Evolutionary conservation across 78 protist species (phyloP).

Genomic region (slime mould (Dictyostelium discoideum)): DNA sequence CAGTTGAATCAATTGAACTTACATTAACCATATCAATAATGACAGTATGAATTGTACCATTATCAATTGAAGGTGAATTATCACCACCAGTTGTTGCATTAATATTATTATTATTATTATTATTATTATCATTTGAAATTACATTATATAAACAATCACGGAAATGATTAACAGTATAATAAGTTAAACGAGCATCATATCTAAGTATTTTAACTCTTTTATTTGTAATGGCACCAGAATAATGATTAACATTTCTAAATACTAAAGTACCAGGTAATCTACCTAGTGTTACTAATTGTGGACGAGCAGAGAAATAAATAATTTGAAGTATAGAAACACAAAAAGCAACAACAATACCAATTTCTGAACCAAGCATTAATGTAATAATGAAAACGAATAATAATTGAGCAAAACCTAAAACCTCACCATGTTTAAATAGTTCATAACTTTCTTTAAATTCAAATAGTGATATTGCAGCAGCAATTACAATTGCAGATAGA

Average conservation of each 20-base stretch:
- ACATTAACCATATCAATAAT: slow-evolving; percentile 60
- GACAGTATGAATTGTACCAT: neutral
- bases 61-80: neutral
- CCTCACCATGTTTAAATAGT: slow-evolving; percentile 38
- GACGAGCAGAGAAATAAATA: slow-evolving; percentile 74
- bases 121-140: neutral
- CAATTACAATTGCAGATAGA: slow-evolving; percentile 54
- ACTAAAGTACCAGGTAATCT: slow-evolving; percentile 66
- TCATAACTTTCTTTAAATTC: slow-evolving; percentile 41
- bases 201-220: slow-evolving; percentile 57
- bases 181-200: slow-evolving; percentile 69
- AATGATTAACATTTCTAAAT: slow-evolving; percentile 61
- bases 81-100: neutral
- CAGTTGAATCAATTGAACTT: slow-evolving; percentile 61
- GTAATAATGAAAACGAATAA: slow-evolving; percentile 45
- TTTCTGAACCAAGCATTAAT: slow-evolving; percentile 56
- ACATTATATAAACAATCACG: slow-evolving; percentile 15
- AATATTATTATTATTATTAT: neutral
- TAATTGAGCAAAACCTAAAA: slow-evolving; percentile 47
- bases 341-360: slow-evolving; percentile 68
- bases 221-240: slow-evolving; percentile 42
- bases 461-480: slow-evolving; percentile 45
- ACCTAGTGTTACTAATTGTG: slow-evolving; percentile 59
- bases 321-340: slow-evolving; percentile 67
- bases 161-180: slow-evolving; percentile 70